A percentile compares a stretch with the other conserved stretches of the same genome.
phyloP scores from a whole-genome alignment of 768 basidiomycete genomes.

The Sutorius australiensis region DNA sequence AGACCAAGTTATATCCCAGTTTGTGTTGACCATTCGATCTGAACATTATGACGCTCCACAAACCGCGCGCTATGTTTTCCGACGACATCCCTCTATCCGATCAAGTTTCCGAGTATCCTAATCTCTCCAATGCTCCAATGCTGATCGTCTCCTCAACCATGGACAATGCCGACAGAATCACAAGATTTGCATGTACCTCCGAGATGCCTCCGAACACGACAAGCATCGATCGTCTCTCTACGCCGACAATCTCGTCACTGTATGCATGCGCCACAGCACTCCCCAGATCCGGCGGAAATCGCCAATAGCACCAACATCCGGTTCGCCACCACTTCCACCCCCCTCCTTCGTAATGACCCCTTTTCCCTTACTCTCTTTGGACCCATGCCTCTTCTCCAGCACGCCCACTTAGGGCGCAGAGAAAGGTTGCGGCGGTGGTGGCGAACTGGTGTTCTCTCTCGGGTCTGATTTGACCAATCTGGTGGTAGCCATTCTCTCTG shows the following conservation, averaged over 20 bases:
- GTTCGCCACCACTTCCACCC: background rate
- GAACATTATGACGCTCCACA: too few species aligned
- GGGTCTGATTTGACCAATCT: background rate
- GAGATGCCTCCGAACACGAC: background rate
- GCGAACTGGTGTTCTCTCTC: background rate
- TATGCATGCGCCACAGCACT: background rate
- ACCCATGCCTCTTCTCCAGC: slow-evolving; percentile 12
- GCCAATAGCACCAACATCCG: background rate
- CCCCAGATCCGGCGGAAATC: background rate
- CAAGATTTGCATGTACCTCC: background rate
- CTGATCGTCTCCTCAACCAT: background rate
- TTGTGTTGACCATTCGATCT: too few species aligned
- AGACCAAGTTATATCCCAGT: too few species aligned
- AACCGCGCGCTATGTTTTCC: too few species aligned
- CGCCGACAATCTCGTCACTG: background rate
- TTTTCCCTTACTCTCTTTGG: background rate
- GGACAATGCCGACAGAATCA: background rate
- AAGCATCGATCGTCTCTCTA: background rate
- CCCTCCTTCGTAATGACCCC: background rate
- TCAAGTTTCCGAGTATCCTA: too few species aligned
- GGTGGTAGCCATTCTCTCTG: background rate
- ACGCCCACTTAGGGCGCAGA: slow-evolving; percentile 18
- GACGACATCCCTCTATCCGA: too few species aligned
- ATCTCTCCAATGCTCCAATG: background rate
- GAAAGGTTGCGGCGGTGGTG: slow-evolving; percentile 7